Base-by-base conservation (phyloP, 176 grass and related monocot species). In the Pharus latifolius region DNA sequence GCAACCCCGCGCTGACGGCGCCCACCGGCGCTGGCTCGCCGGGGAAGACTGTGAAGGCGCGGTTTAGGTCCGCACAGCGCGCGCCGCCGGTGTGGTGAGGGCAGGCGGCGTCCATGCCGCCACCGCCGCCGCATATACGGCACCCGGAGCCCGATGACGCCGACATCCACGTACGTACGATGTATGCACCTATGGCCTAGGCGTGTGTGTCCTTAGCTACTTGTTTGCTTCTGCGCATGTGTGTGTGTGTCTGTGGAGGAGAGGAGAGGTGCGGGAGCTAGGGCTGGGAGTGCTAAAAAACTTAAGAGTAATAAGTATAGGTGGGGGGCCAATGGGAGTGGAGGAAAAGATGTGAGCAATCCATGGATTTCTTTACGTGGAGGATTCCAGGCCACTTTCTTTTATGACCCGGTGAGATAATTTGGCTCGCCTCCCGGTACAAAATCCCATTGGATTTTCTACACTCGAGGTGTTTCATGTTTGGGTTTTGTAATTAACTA, bases 31-130 rank as follows among this genome's bases (percentile, higher is more conserved):
- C n/a, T 24, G 28, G 26, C 24, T 51, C 83, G 70, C 70, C 83
- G 55, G 14, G 60, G 60, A 55, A 61, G 32, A 71, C 64, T 2
- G 61, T 70, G 32, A 86, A 86, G 13, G 40, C 71, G 10, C 77
- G 70, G 71, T 80, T 80, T 37, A 86, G 77, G 65, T 86, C 83
- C 4, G 77, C 63, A 63, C 77, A 80, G 62, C 85, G 63, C 30
- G 15, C 32, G 40, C 38, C 76, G n/a, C 45, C 82, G 28, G 72
- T 67, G 1, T 66, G 31, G 0, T 29, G 22, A 27, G 69, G 5
- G 49, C 77, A 75, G 4, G 65, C 65, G 70, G 76, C 80, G n/a
- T 69, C 76, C 53, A 46, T 70, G 19, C 68, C 24, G 53, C 68
- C 56, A 7, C 10, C 66, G 30, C 68, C 79, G 10, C 80, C 69